Base-by-base conservation (phyloP, 2,329 filamentous ascomycete genomes). In the Grosmannia serpens region DNA sequence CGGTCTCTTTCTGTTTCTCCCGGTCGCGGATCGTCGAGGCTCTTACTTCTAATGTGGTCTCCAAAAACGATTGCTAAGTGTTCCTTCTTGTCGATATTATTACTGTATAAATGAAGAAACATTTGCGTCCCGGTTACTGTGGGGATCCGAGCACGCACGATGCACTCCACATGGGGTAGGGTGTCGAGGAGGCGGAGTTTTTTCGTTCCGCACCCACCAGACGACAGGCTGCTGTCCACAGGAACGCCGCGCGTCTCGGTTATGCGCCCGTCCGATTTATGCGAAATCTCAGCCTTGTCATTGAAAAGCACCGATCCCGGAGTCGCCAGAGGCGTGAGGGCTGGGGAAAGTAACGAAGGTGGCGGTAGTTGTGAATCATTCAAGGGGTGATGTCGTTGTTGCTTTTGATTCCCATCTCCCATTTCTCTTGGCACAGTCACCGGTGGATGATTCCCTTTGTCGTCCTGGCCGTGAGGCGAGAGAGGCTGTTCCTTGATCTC, bases 41-140 rank as follows among this genome's bases (percentile, higher is more conserved):
- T 84, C 72, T 79, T 70, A 75, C 84, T 83, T 70, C 94, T 82
- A 64, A 97, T 96, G 53, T 85, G 79, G 60, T 86, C 85, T 2
- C 94, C 94, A 71, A 99, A 99, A 0, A 99, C 94, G 68, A 99
- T 97, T 22, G 94, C 94, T 56, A 99, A 75, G 70, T 99, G 94
- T 69, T 99, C 94, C 73, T 99, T 99, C 64, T 86, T 89, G 71
- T 99, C 94, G 8, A 89, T 84, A 66, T 88, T 88, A 73, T 99
- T 99, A 62, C 86, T 86, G 74, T 99, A 99, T 0, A 97, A 77
- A 69, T 99, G 92, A 56, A 99, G 74, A 72, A 95, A 99, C 91
- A 99, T 97, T 72, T 99, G 91, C 13, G 91, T 88, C 4, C 92
- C 92, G 0, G 82, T 84, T 2, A 90, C 92, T 3, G 92, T 97